These are phyloP conservation scores for Globisporangium parvum DNA, from an alignment of 352 stramenopile species.

Conservation along the genomic window DNA sequence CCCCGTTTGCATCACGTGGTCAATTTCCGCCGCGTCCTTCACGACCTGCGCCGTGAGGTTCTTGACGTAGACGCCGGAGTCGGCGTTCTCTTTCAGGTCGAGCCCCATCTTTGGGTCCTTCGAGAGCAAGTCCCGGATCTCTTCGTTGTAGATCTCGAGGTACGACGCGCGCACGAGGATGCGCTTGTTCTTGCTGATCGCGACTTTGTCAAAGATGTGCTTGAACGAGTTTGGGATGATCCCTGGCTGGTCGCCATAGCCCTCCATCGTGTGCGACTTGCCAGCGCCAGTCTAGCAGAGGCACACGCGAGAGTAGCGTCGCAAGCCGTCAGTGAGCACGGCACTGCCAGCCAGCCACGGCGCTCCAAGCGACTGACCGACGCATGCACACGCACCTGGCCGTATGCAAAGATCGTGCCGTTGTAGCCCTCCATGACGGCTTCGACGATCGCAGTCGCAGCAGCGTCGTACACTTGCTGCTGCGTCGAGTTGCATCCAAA, in stretches of 20 bases:
- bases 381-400: slow-evolving; percentile 53
- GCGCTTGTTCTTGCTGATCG: slow-evolving; percentile 89
- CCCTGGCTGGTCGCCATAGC: slow-evolving; percentile 68
- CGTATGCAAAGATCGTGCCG: slow-evolving; percentile 84
- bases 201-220: slow-evolving; percentile 87
- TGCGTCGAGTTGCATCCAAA: slow-evolving; percentile 92
- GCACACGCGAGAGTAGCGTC: background rate
- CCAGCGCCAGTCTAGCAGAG: slow-evolving; percentile 65
- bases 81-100: slow-evolving; percentile 89
- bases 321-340: background rate
- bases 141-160: slow-evolving; percentile 98
- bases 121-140: slow-evolving; percentile 93
- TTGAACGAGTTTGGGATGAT: slow-evolving; percentile 91
- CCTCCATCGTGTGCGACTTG: slow-evolving; percentile 88
- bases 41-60: slow-evolving; percentile 85
- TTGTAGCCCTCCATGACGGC: slow-evolving; percentile 88
- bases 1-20: slow-evolving; percentile 90
- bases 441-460: slow-evolving; percentile 88
- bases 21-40: slow-evolving; percentile 86
- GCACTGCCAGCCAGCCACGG: background rate
- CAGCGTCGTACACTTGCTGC: slow-evolving; percentile 91
- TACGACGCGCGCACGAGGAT: slow-evolving; percentile 95
- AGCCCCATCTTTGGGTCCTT: slow-evolving; percentile 73
- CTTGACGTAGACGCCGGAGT: slow-evolving; percentile 91
- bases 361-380: too few relatives aligned